These are phyloP conservation scores for Cytidiella melzeri DNA, from an alignment of 768 basidiomycete genomes.

Conservation along the genomic window DNA sequence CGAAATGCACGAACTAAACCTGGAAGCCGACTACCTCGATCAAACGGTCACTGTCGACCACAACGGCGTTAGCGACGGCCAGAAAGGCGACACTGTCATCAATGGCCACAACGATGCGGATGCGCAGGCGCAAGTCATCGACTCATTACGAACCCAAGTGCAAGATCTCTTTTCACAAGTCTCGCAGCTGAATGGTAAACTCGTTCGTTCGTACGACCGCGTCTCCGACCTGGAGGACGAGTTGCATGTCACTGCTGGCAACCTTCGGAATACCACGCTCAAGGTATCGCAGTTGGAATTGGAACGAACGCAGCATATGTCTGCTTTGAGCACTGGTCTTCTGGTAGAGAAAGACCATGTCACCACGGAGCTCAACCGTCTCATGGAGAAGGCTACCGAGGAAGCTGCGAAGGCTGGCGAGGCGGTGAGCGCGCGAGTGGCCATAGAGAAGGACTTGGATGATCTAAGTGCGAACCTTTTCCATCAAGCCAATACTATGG, in stretches of 20 bases:
- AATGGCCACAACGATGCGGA: slow-evolving; percentile 35
- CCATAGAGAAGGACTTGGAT: slow-evolving; percentile 92
- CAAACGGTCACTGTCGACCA: slow-evolving; percentile 7
- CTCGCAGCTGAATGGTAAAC: slow-evolving; percentile 84
- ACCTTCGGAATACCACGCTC: slow-evolving; percentile 52
- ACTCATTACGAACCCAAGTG: slow-evolving; percentile 73
- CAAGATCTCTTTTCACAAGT: slow-evolving; percentile 88
- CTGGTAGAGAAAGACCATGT: slow-evolving; percentile 91
- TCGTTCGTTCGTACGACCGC: slow-evolving; percentile 87
- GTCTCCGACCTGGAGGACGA: slow-evolving; percentile 92
- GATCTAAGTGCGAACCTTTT: slow-evolving; percentile 90
- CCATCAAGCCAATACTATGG: slow-evolving; percentile 93
- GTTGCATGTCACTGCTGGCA: slow-evolving; percentile 59
- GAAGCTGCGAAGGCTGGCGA: slow-evolving; percentile 88
- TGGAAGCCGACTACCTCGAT: slow-evolving; percentile 16
- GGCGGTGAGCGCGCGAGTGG: slow-evolving; percentile 74
- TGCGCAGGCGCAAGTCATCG: slow-evolving; percentile 80
- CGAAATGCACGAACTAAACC: slow-evolving; percentile 16
- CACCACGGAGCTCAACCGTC: slow-evolving; percentile 80
- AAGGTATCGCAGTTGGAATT: slow-evolving; percentile 76
- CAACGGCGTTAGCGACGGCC: slow-evolving; percentile 6
- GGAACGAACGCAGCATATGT: slow-evolving; percentile 81
- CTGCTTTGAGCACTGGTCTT: slow-evolving; percentile 84
- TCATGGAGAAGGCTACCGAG: slow-evolving; percentile 94
- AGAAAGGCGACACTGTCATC: neutral